phyloP scores from a whole-genome alignment of 176 grass and related monocot genomes.

The Musa schizocarpa region DNA sequence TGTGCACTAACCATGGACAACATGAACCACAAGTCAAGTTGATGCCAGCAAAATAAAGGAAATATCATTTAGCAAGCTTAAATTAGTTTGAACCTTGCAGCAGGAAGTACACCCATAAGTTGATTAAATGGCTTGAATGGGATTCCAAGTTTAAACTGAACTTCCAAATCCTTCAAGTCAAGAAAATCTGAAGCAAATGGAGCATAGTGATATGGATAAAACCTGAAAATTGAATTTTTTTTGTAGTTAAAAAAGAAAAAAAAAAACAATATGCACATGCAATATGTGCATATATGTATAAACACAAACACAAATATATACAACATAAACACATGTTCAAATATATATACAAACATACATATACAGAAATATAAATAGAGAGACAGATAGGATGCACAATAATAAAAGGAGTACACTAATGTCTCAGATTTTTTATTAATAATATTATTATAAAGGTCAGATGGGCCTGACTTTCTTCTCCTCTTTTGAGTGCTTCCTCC shows the following conservation, averaged over 20 bases:
- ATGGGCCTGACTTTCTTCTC: not conserved
- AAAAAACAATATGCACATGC: not conserved
- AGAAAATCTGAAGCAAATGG: conserved; percentile 45
- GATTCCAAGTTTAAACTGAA: conserved; percentile 27
- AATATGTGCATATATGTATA: not conserved
- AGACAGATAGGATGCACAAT: too few relatives aligned
- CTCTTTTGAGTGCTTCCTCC: not conserved
- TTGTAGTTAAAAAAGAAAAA: not conserved
- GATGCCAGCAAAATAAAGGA: not conserved
- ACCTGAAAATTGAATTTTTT: conserved; percentile 22
- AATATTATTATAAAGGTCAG: not conserved
- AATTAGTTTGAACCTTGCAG: conserved; percentile 29
- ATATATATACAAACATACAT: too few relatives aligned
- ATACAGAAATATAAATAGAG: too few relatives aligned
- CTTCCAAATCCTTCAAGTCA: conserved; percentile 27
- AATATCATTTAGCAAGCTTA: not conserved
- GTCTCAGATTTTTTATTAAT: too few relatives aligned
- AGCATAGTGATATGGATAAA: conserved; percentile 45
- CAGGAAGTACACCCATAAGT: conserved; percentile 39
- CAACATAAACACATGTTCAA: too few relatives aligned
- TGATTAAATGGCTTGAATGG: conserved; percentile 53
- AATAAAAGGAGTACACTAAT: too few relatives aligned
- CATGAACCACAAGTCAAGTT: conserved; percentile 1
- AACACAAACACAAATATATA: not conserved
- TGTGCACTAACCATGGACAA: conserved; percentile 28